Conservation (phyloP, 2,329 filamentous ascomycete genomes). For the Fusarium domesticum region DNA sequence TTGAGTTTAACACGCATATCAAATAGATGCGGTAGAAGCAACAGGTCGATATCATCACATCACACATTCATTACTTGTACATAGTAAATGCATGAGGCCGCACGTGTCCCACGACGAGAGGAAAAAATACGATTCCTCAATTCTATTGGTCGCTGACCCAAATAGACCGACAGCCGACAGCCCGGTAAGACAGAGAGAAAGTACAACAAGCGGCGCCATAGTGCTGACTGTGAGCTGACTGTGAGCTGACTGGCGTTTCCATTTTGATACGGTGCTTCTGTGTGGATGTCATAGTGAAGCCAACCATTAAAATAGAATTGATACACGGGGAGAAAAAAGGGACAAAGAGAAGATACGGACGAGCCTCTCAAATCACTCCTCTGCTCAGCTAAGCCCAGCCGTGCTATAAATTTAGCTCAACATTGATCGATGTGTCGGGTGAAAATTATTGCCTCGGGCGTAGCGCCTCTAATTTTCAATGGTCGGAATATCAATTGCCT, state of each 20-base stretch:
- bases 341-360: no score
- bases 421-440: no score
- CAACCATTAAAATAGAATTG: background rate
- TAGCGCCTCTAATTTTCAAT: background rate
- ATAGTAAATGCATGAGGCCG: background rate
- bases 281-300: no score
- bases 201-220: background rate
- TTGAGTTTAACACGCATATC: no score
- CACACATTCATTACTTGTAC: background rate
- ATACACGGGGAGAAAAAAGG: background rate
- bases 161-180: background rate
- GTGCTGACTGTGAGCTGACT: background rate
- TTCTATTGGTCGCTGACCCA: no score
- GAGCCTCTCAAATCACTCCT: no score
- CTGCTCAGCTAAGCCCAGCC: background rate
- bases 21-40: no score
- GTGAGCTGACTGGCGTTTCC: background rate
- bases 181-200: no score
- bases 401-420: background rate
- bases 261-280: background rate
- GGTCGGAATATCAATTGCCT: background rate
- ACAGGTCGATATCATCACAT: background rate
- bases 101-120: background rate
- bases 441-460: no score
- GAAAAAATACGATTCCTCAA: background rate